These are phyloP conservation scores for Eudorina sp. DNA, from an alignment of 139 green algal species.

Conservation along the genomic window DNA sequence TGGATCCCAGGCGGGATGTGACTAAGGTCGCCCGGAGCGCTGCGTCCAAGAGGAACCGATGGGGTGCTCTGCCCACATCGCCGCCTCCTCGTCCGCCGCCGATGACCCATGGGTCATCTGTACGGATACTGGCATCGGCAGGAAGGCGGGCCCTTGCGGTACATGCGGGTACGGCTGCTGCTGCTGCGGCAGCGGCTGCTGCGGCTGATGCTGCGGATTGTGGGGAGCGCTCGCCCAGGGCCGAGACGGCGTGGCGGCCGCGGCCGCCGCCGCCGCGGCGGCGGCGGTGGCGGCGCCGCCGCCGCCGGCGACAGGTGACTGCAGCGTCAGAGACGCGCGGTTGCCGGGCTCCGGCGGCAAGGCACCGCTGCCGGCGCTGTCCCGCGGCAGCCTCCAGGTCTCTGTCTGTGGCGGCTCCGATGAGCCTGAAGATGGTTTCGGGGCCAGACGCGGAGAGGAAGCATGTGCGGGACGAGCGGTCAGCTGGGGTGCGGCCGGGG, in stretches of 20 bases:
- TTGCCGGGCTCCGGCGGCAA: no score
- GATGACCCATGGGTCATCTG: neutral
- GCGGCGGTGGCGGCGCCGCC: neutral
- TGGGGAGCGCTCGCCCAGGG: no score
- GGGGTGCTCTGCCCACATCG: slow-evolving; percentile 27
- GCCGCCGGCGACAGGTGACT: neutral
- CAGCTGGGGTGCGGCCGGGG: no score
- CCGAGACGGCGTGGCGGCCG: no score
- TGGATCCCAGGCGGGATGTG: no score
- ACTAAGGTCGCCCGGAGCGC: neutral
- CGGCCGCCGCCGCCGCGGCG: neutral
- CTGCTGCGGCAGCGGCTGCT: neutral
- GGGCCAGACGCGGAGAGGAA: no score
- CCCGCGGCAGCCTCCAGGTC: no score
- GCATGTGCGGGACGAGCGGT: no score
- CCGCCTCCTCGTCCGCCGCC: neutral
- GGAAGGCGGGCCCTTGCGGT: neutral
- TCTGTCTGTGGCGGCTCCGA: no score
- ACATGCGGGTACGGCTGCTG: neutral
- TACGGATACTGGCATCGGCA: neutral
- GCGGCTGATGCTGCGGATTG: neutral
- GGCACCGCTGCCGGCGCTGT: no score
- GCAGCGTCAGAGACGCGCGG: neutral
- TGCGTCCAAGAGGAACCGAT: neutral
- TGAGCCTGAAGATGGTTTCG: no score